A percentile compares a stretch with the other conserved stretches of the same genome.
Conservation (phyloP, 768 basidiomycete species). For the Trametes sanguinea region DNA sequence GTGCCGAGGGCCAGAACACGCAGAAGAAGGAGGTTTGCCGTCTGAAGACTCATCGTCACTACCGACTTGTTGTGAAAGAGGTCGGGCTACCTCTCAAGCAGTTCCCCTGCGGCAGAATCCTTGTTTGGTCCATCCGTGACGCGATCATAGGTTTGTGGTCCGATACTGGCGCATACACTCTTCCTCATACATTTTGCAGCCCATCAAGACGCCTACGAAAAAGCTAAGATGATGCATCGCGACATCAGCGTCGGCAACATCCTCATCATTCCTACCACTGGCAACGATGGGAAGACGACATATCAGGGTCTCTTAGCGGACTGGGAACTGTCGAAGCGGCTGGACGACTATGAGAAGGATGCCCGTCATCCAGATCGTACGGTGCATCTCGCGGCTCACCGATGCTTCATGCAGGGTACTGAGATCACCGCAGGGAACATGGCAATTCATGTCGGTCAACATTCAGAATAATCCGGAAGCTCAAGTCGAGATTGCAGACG, state of each 20-base stretch:
- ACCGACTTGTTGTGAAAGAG: no score
- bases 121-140: no score
- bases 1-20: no score
- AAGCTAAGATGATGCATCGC: slow-evolving; percentile 2
- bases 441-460: slow-evolving; percentile 23
- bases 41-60: no score
- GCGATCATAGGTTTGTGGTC: no score
- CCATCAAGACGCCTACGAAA: slow-evolving; percentile 6
- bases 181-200: not conserved
- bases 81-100: no score
- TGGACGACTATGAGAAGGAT: not conserved
- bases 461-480: not conserved
- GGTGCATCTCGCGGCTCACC: not conserved
- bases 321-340: slow-evolving; percentile 10
- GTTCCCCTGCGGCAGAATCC: no score
- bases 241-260: slow-evolving; percentile 21
- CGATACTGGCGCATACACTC: not conserved
- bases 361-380: slow-evolving; percentile 6
- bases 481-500: no score
- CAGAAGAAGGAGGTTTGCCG: no score
- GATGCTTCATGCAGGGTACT: not conserved
- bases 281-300: not conserved
- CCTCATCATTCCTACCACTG: not conserved
- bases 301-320: not conserved
- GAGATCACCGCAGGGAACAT: slow-evolving; percentile 20